Conservation (phyloP, 345 rosid species). For the Durio zibethinus region DNA sequence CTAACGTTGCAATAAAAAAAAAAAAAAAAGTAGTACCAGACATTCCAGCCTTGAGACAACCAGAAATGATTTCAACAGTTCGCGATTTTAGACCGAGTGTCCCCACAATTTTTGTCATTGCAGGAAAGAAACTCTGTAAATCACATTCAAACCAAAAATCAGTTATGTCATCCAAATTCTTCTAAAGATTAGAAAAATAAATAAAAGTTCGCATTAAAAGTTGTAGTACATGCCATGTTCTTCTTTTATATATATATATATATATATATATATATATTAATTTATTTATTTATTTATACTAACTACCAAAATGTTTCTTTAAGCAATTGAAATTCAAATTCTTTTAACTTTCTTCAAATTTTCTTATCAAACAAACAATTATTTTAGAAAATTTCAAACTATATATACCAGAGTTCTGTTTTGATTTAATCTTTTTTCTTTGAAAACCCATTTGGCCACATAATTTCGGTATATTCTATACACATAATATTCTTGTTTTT, state of each 20-base stretch:
- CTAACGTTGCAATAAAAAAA: background rate
- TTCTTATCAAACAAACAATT: slow-evolving; percentile 3
- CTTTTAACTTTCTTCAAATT: background rate
- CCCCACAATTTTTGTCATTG: slow-evolving; percentile 70
- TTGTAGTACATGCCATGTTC: background rate
- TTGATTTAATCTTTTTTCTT: background rate
- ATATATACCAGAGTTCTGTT: background rate
- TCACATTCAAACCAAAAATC: background rate
- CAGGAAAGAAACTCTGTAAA: slow-evolving; percentile 60
- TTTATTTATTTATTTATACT: background rate
- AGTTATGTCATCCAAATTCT: background rate
- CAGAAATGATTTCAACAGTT: slow-evolving; percentile 43
- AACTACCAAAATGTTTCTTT: background rate
- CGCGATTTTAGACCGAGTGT: slow-evolving; percentile 64
- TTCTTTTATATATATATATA: no score
- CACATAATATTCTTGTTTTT: background rate
- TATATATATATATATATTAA: no score
- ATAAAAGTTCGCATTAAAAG: background rate
- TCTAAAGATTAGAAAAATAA: background rate
- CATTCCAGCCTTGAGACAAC: slow-evolving; percentile 68
- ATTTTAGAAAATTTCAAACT: background rate
- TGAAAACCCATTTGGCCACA: background rate
- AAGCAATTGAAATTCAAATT: background rate
- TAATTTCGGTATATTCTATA: background rate
- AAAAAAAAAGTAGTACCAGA: slow-evolving; percentile 40